Conservation (phyloP, 202 grass and related monocot genomes). For the Panicum hallii region DNA sequence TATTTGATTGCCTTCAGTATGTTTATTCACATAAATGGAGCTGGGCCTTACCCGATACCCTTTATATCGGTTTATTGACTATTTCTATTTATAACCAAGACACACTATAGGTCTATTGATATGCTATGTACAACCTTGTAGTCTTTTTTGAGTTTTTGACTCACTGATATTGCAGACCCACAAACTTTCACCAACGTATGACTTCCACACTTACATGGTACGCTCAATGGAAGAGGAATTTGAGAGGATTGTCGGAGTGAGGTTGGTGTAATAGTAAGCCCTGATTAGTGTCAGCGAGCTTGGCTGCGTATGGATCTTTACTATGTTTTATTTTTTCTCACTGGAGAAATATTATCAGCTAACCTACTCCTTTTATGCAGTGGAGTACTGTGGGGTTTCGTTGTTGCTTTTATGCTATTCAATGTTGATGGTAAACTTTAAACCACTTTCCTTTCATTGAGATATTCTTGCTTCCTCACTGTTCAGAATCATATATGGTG, state of each 20-base stretch:
- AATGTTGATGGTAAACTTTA: constrained; percentile 74
- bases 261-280: constrained; percentile 53
- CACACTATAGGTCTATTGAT: constrained; percentile 2
- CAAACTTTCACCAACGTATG: constrained; percentile 74
- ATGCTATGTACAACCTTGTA: constrained; percentile 12
- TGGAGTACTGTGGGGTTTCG: constrained; percentile 91
- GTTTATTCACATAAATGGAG: neutral
- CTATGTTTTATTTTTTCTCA: neutral
- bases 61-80: constrained; percentile 5
- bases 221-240: constrained; percentile 99
- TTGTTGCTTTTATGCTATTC: constrained; percentile 96
- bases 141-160: constrained; percentile 15
- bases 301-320: constrained; percentile 27
- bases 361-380: constrained; percentile 52
- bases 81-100: neutral
- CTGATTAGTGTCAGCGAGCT: neutral
- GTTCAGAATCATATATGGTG: constrained; percentile 2
- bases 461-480: constrained; percentile 36
- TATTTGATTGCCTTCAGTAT: constrained; percentile 25
- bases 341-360: constrained; percentile 3
- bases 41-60: neutral
- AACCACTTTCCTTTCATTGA: neutral
- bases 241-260: constrained; percentile 95
- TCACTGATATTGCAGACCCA: constrained; percentile 73
- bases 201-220: constrained; percentile 98